A percentile compares a stretch with the other conserved stretches of the same genome.
These are phyloP conservation scores for Aureobasidium leucospermi DNA, from an alignment of 2,329 filamentous ascomycete species.

Conservation along the genomic window DNA sequence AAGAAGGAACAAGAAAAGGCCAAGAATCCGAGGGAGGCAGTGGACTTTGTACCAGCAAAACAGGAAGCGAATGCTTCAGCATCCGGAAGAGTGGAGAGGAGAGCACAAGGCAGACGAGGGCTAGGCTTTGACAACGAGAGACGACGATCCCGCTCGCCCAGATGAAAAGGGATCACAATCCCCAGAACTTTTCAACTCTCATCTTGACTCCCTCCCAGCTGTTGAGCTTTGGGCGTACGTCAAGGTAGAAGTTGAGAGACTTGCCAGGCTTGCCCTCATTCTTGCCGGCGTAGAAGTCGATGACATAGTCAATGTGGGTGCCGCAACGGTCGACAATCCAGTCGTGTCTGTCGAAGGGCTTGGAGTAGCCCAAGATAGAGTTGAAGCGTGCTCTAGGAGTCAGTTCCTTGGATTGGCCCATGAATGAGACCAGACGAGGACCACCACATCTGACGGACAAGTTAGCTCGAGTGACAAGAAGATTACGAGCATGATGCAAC, in stretches of 20 bases:
- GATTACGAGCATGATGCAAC: constrained; percentile 18
- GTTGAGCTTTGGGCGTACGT: constrained; percentile 60
- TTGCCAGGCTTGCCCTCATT: constrained; percentile 35
- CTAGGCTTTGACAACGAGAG: constrained; percentile 14
- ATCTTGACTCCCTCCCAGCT: constrained; percentile 54
- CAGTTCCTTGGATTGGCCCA: constrained; percentile 56
- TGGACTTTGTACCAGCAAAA: constrained; percentile 12
- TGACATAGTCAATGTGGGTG: constrained; percentile 82
- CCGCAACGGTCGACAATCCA: constrained; percentile 95
- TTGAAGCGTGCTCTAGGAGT: constrained; percentile 80
- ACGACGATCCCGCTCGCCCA: constrained; percentile 7
- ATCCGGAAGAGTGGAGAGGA: constrained; percentile 9
- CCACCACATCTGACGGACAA: constrained; percentile 54
- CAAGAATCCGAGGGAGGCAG: neutral
- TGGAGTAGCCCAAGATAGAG: constrained; percentile 75
- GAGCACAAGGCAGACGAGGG: constrained; percentile 5
- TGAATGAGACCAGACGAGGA: constrained; percentile 76
- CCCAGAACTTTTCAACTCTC: constrained; percentile 34
- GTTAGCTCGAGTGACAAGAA: neutral
- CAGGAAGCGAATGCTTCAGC: neutral
- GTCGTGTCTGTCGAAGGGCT: constrained; percentile 92
- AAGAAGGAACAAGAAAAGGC: constrained; percentile 11
- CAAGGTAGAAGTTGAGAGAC: constrained; percentile 56
- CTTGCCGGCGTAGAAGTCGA: constrained; percentile 89
- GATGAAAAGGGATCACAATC: constrained; percentile 16